These are phyloP conservation scores for Phaffomyces antillensis DNA, from an alignment of 805 yeast species.

Conservation along the genomic window DNA sequence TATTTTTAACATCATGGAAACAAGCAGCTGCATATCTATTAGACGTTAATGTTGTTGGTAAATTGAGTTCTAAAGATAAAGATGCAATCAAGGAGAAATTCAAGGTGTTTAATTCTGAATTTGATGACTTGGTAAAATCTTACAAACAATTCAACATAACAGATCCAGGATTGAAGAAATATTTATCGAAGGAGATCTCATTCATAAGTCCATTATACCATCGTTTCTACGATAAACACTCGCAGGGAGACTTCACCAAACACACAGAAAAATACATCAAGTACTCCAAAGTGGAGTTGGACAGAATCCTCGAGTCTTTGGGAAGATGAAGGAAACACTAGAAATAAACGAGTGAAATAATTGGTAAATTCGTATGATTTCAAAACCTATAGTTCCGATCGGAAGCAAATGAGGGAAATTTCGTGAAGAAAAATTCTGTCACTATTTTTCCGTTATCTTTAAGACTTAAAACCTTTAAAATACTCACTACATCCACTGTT, in stretches of 20 bases:
- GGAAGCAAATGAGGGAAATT: background rate
- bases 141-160: constrained; percentile 61
- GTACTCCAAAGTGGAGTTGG: constrained; percentile 45
- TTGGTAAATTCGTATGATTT: background rate
- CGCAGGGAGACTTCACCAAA: constrained; percentile 63
- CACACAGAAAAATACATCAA: constrained; percentile 64
- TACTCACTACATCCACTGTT: no score
- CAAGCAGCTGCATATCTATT: constrained; percentile 67
- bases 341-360: background rate
- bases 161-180: constrained; percentile 57
- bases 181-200: constrained; percentile 61
- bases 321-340: constrained; percentile 13
- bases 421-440: no score
- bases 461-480: no score
- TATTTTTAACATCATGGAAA: constrained; percentile 76
- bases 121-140: constrained; percentile 67
- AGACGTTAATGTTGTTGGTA: constrained; percentile 68
- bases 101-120: constrained; percentile 70
- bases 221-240: constrained; percentile 75
- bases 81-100: constrained; percentile 82
- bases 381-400: background rate
- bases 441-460: no score
- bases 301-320: constrained; percentile 29
- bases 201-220: constrained; percentile 79
- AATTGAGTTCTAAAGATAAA: constrained; percentile 59